These are phyloP conservation scores for Epichloe sp. DNA, from an alignment of 2,329 filamentous ascomycete species.

Conservation along the genomic window DNA sequence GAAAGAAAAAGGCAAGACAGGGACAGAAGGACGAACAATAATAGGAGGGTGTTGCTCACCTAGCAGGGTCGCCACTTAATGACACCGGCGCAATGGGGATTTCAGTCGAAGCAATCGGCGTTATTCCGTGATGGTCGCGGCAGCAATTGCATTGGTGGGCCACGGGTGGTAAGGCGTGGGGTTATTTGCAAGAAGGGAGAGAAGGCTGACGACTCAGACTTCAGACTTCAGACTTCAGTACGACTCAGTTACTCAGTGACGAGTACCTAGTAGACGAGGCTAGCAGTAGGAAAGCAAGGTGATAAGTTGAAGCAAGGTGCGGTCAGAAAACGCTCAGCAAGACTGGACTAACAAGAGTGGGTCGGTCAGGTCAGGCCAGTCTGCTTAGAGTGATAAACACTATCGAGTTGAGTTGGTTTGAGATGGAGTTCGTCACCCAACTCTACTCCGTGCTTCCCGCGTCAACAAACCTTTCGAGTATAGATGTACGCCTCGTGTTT, in stretches of 20 bases:
- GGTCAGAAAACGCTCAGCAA: neutral
- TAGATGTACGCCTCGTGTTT: neutral
- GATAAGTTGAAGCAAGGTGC: neutral
- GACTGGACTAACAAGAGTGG: neutral
- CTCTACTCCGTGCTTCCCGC: no score
- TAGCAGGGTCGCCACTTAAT: neutral
- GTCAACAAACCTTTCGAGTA: no score
- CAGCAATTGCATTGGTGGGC: slow-evolving; percentile 6
- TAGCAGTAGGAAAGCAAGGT: neutral
- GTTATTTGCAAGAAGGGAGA: slow-evolving; percentile 3
- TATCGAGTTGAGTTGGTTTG: no score
- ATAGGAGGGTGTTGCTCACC: slow-evolving; percentile 1
- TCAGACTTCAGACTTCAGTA: no score
- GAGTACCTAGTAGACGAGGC: neutral
- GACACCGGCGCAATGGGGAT: slow-evolving; percentile 1
- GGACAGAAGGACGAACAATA: neutral
- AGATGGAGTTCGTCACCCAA: no score
- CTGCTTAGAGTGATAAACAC: no score
- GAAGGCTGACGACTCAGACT: slow-evolving; percentile 6
- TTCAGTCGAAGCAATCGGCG: slow-evolving; percentile 9
- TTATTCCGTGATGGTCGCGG: slow-evolving; percentile 6
- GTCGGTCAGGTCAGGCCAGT: neutral
- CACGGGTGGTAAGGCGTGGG: slow-evolving; percentile 3
- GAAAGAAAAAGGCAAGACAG: neutral
- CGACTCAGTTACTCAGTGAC: no score